Conservation (phyloP, 1,284 basidiomycete species). For the Naganishia sp. region DNA sequence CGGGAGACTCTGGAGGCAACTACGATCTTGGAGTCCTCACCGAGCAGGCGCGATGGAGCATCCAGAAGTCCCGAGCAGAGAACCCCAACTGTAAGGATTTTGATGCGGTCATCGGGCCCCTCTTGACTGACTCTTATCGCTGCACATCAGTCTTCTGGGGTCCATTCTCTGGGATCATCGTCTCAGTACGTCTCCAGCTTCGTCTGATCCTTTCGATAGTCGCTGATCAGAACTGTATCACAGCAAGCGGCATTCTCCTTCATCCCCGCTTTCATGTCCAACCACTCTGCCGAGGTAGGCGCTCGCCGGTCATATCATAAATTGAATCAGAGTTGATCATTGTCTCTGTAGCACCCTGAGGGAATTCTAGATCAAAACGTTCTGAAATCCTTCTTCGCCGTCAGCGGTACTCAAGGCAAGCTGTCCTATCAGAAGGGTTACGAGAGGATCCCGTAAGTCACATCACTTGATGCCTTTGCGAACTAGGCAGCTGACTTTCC, state of each 20-base stretch:
- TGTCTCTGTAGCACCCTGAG: neutral
- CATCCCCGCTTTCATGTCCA: conserved; percentile 29
- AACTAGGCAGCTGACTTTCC: neutral
- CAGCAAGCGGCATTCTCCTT: conserved; percentile 24
- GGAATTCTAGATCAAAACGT: conserved; percentile 24
- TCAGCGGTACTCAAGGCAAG: conserved; percentile 24
- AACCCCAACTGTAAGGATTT: conserved; percentile 21
- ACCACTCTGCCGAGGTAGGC: conserved; percentile 23
- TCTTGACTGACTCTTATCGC: neutral
- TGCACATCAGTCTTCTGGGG: conserved; percentile 19
- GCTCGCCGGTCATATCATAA: too few relatives aligned
- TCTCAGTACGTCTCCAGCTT: conserved; percentile 2
- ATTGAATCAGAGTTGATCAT: neutral
- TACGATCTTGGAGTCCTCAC: conserved; percentile 26
- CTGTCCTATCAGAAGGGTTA: conserved; percentile 10
- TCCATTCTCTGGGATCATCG: conserved; percentile 21
- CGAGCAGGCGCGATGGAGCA: conserved; percentile 27
- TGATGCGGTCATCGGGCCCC: neutral
- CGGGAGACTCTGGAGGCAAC: conserved; percentile 26
- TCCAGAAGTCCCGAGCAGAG: conserved; percentile 25
- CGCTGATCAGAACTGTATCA: neutral
- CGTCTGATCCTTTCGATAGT: neutral
- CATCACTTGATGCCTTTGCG: too few relatives aligned
- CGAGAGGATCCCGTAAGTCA: conserved; percentile 26
- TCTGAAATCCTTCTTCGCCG: conserved; percentile 28